These are phyloP conservation scores for Xylaria sp. DNA, from an alignment of 2,329 filamentous ascomycete genomes.

Conservation along the genomic window DNA sequence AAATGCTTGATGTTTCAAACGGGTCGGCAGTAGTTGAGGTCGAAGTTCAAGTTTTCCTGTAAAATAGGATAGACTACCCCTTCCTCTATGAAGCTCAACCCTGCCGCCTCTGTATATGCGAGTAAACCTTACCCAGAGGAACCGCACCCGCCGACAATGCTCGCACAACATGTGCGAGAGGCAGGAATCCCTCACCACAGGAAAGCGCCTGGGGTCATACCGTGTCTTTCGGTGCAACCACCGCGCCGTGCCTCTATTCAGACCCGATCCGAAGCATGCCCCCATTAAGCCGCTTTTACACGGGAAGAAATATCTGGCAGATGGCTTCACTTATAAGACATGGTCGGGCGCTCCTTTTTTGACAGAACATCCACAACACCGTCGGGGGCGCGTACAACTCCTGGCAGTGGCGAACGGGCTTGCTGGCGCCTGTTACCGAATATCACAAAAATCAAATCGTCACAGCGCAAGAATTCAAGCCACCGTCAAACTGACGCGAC, in stretches of 20 bases:
- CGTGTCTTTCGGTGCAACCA: slow-evolving; percentile 7
- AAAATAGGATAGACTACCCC: not conserved
- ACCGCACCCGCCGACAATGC: not conserved
- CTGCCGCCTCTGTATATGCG: slow-evolving; percentile 1
- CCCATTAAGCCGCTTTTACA: not conserved
- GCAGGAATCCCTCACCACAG: not conserved
- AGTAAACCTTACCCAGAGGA: slow-evolving; percentile 4
- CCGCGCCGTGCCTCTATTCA: not conserved
- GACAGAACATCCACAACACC: not conserved
- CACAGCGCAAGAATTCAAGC: slow-evolving; percentile 24
- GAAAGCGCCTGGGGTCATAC: slow-evolving; percentile 9
- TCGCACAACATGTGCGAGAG: not conserved
- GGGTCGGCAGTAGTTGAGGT: not conserved
- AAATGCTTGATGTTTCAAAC: not conserved
- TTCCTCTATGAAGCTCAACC: not conserved
- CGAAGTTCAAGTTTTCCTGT: not conserved
- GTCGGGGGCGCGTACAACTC: not conserved
- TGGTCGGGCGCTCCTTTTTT: not conserved
- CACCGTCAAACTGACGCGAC: slow-evolving; percentile 20
- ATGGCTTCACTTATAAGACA: slow-evolving; percentile 14
- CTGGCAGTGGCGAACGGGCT: not conserved
- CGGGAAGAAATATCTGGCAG: not conserved
- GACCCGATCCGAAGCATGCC: not conserved
- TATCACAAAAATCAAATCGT: not conserved
- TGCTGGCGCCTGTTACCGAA: not conserved